Evolutionary conservation across 192 early-diverging fungal species (phyloP), one percentile per base, ranked within the genome.

Genomic region (Dissophora ornata): DNA sequence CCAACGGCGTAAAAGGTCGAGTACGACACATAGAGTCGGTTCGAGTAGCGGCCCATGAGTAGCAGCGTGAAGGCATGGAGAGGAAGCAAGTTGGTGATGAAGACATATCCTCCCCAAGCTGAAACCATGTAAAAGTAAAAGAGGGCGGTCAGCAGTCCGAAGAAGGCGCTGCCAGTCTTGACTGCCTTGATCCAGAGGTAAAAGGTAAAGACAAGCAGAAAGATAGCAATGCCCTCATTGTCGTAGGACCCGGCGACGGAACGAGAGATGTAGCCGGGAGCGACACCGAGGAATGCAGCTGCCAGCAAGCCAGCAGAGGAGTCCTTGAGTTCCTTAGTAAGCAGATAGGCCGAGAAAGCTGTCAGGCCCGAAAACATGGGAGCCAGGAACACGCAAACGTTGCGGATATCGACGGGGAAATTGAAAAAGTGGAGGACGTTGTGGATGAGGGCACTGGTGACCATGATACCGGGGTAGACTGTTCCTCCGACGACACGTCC

Each of bases 111-210:
- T 58, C 98, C 98, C 98, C 98, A 99, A 13, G 97, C 93, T 13
- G 96, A 90, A 2, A 99, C 98, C 98, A 99, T 99, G 87, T 98
- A 99, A 79, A 99, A 99, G 85, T 99, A 99, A 66, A 93, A 95
- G 33, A 97, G 75, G 1, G 96, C 98, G 0, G 96, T 83, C 62
- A 91, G 77, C 38, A 93, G 89, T 28, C 87, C 96, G 70, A 91
- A 98, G 67, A 95, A 83, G 3, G 96, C 91, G 28, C 95, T 97
- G 1, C 98, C 98, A n/a, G 92, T 80, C 59, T 97, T 97, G 34
- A 99, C 82, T 1, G 97, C 92, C 71, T 96, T 95, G 66, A 99
- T 93, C 98, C 98, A 99, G 67, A 98, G 82, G 74, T 93, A 99
- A 79, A 98, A 99, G 7, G 96, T 97, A 55, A 96, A 93, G 84